Evolutionary conservation across 129 eudicot species (phyloP), one percentile per base, ranked within the genome.

Genomic region (Dittrichia graveolens): DNA sequence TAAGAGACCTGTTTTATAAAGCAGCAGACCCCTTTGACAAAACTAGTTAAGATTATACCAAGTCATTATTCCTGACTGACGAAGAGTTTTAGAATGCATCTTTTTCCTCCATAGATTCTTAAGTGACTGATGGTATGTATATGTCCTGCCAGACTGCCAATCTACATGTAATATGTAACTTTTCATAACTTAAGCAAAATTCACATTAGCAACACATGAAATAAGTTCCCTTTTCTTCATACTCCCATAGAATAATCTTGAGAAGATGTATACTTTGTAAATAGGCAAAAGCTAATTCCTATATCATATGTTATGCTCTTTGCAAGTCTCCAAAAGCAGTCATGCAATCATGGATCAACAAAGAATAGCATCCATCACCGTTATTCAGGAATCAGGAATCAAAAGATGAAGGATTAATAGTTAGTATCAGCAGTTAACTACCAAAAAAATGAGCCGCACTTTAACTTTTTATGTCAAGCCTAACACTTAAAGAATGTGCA

Each of bases 391-490:
- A 34, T 35, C 34, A n/a, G 18, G 72, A 46, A 34, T 5, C 14
- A 47, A 47, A 8, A 47, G 5, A 19, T 6, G 16, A 13, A 66
- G 8, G 54, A 44, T 19, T 24, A 13, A 43, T 18, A 41, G 7
- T 24, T 24, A 47, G 31, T 45, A 48, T 67, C 72, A 67, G 7
- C 59, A 48, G 45, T 67, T 12, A 67, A 18, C 56, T 41, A 44
- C 11, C 50, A 54, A 40, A 41, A 45, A 49, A 13, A 67, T 18
- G 9, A 49, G 73, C 34, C 12, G 46, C 15, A 69, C 4, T 40
- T 69, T 53, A 52, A 69, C 75, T 70, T 71, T 69, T 52, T 40
- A 41, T 63, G 58, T 75, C 58, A 75, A 65, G 54, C 65, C 79
- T 42, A 75, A 75, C 38, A 56, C 66, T 65, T 53, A 65, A n/a